Percentiles rank a stretch among this genome's conserved stretches.
These are phyloP conservation scores for Didymella sp. DNA, from an alignment of 2,329 filamentous ascomycete species.

Conservation along the genomic window DNA sequence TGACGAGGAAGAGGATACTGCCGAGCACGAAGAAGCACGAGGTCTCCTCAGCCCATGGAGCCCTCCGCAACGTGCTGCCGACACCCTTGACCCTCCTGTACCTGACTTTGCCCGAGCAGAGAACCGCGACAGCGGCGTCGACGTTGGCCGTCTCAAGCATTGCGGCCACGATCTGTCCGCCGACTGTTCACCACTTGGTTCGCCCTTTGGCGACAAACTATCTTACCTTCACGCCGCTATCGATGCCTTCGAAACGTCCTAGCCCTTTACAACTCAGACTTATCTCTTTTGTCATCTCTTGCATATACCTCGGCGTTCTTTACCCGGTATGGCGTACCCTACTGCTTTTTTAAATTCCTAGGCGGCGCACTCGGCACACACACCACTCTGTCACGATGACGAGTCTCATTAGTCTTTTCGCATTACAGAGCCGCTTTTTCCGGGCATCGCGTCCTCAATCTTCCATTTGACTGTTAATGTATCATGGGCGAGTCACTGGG, in stretches of 20 bases:
- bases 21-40: conserved; percentile 29
- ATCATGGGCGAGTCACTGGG: conserved; percentile 23
- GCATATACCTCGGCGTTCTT: conserved; percentile 22
- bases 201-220: conserved; percentile 39
- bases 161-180: conserved; percentile 19
- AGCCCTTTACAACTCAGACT: not conserved
- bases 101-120: conserved; percentile 32
- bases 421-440: not conserved
- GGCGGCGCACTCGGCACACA: conserved; percentile 38
- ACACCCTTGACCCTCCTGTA: conserved; percentile 25
- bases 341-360: conserved; percentile 5
- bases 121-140: conserved; percentile 50
- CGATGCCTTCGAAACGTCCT: conserved; percentile 29
- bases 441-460: not conserved
- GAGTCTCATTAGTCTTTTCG: conserved; percentile 37
- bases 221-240: conserved; percentile 33
- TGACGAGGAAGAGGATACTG: conserved; percentile 43
- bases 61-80: conserved; percentile 32
- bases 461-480: conserved; percentile 17
- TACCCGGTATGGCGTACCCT: conserved; percentile 13
- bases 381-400: conserved; percentile 45
- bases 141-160: conserved; percentile 43
- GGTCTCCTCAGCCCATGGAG: conserved; percentile 50
- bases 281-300: conserved; percentile 21
- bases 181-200: conserved; percentile 34